phyloP scores from a whole-genome alignment of 2,329 filamentous ascomycete genomes.

The Colletotrichum sp. region DNA sequence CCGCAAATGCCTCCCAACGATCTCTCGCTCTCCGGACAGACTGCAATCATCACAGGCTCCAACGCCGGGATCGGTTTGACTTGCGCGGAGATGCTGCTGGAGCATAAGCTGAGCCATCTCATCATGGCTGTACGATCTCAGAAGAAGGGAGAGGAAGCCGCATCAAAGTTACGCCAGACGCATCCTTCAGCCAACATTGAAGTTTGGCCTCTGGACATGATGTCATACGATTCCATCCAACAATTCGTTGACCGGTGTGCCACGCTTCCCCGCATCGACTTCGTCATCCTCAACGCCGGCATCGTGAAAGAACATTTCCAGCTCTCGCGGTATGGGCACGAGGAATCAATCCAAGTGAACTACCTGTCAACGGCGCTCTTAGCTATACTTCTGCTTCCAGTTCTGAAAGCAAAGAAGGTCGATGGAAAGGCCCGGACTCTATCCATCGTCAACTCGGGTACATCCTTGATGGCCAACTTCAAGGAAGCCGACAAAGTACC shows the following conservation, averaged over 20 bases:
- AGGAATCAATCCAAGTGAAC: conserved; percentile 55
- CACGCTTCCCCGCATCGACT: conserved; percentile 40
- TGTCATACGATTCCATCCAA: conserved; percentile 40
- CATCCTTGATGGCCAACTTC: conserved; percentile 26
- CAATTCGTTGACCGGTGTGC: conserved; percentile 38
- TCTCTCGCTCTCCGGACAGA: conserved; percentile 36
- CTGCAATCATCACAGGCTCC: conserved; percentile 53
- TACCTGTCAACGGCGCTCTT: conserved; percentile 58
- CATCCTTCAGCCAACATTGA: conserved; percentile 38
- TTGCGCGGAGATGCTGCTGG: conserved; percentile 42
- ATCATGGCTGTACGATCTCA: conserved; percentile 52
- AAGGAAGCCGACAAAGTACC: conserved; percentile 23
- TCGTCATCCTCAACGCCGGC: conserved; percentile 41
- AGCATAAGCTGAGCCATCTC: conserved; percentile 41
- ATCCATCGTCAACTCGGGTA: conserved; percentile 36
- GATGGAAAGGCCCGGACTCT: conserved; percentile 26
- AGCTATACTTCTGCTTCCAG: conserved; percentile 37
- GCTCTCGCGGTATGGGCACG: conserved; percentile 35
- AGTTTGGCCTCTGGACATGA: conserved; percentile 48
- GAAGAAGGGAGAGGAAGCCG: conserved; percentile 47
- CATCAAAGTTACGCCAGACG: conserved; percentile 30
- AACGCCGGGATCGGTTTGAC: conserved; percentile 57
- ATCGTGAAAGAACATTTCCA: conserved; percentile 25
- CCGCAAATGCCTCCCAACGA: conserved; percentile 23
- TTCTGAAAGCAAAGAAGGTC: conserved; percentile 29